These are phyloP conservation scores for Euphorbia lathyris DNA, from an alignment of 345 rosid species.

Conservation along the genomic window DNA sequence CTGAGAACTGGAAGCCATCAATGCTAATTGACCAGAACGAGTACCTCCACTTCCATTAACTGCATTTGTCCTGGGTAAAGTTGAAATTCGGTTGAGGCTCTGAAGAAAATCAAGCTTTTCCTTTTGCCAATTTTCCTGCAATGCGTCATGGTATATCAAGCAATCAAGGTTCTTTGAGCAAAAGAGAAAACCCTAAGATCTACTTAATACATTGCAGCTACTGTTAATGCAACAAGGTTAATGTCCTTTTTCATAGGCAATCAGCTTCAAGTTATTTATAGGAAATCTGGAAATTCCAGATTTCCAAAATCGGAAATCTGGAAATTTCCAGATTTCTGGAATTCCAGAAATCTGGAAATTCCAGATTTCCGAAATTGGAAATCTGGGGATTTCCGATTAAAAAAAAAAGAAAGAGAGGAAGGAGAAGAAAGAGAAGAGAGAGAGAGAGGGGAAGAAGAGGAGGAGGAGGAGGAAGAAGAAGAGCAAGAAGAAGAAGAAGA, in stretches of 20 bases:
- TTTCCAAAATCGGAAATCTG: too few relatives aligned
- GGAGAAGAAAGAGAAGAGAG: too few relatives aligned
- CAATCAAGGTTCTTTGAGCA: conserved; percentile 9
- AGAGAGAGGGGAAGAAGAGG: too few relatives aligned
- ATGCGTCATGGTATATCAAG: conserved; percentile 12
- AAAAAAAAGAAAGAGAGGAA: too few relatives aligned
- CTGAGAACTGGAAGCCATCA: conserved; percentile 58
- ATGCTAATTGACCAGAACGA: conserved; percentile 52
- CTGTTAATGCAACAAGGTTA: not conserved
- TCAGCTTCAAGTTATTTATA: not conserved
- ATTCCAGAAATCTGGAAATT: too few relatives aligned
- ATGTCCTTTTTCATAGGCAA: not conserved
- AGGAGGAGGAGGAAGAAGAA: too few relatives aligned
- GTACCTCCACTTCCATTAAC: conserved; percentile 41
- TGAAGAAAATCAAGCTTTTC: conserved; percentile 92
- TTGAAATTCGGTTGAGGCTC: conserved; percentile 86
- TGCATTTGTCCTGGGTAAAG: conserved; percentile 68
- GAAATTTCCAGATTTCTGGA: too few relatives aligned
- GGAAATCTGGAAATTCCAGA: too few relatives aligned
- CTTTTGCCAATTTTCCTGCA: conserved; percentile 94
- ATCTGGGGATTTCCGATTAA: too few relatives aligned
- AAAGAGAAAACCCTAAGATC: conserved; percentile 9
- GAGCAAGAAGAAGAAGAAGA: too few relatives aligned
- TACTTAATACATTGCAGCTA: conserved; percentile 10
- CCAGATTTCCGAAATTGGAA: too few relatives aligned